Percentiles rank a stretch among this genome's conserved stretches.
Conservation (phyloP, 2,329 filamentous ascomycete genomes). For the Plenodomus lindquistii region DNA sequence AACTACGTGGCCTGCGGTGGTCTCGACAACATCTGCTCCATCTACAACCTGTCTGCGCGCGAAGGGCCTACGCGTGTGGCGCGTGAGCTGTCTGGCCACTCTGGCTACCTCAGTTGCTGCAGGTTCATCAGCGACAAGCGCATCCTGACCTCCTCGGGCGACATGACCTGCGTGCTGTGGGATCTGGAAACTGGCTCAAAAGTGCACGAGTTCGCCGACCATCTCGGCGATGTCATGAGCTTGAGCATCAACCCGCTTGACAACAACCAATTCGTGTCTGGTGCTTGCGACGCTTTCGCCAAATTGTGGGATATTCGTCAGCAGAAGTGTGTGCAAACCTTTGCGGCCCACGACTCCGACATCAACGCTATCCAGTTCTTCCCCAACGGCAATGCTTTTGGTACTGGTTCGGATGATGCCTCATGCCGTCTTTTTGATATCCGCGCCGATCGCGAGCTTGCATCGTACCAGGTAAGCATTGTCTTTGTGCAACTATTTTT, state of each 20-base stretch:
- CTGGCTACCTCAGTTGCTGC: conserved; percentile 96
- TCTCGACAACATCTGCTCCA: conserved; percentile 99
- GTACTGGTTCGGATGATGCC: conserved; percentile 95
- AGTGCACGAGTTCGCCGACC: conserved; percentile 96
- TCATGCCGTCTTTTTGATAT: conserved; percentile 98
- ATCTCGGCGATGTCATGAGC: conserved; percentile 98
- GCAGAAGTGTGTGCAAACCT: conserved; percentile 97
- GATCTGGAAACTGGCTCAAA: conserved; percentile 98
- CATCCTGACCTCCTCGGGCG: conserved; percentile 95
- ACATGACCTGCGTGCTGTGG: conserved; percentile 99
- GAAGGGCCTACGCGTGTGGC: conserved; percentile 97
- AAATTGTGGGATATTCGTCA: conserved; percentile 99
- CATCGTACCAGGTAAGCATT: conserved; percentile 58
- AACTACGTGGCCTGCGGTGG: conserved; percentile 99
- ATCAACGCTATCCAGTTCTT: conserved; percentile 99
- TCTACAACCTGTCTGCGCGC: conserved; percentile 96
- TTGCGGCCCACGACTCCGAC: conserved; percentile 96
- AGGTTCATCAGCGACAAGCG: conserved; percentile 98
- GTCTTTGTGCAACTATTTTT: not conserved
- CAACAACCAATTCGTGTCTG: conserved; percentile 99
- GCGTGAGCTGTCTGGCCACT: conserved; percentile 93
- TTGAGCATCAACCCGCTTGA: conserved; percentile 99
- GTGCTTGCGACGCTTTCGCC: conserved; percentile 96
- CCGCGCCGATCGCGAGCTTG: conserved; percentile 82
- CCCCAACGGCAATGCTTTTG: conserved; percentile 97